Conservation (phyloP, 345 rosid genomes). For the Corymbia maculata region DNA sequence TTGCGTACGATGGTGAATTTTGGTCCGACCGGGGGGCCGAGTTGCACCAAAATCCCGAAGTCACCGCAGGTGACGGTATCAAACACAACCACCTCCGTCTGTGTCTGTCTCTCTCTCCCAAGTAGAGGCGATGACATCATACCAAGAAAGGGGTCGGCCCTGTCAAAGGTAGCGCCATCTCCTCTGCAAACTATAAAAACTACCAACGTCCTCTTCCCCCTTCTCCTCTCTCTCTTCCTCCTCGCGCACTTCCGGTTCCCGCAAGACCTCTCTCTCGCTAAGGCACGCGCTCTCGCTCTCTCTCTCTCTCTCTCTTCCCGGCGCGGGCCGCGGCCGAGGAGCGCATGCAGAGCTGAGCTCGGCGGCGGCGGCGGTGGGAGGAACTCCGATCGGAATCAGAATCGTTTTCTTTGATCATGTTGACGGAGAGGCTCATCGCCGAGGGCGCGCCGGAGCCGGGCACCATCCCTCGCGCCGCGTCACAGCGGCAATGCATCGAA, state of each 20-base stretch:
- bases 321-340: too few species aligned
- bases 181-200: constrained; percentile 1
- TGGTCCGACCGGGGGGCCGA: not conserved
- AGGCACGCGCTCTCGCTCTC: not conserved
- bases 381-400: not conserved
- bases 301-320: not conserved
- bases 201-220: not conserved
- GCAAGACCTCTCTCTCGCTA: not conserved
- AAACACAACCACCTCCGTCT: not conserved
- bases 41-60: not conserved
- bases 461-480: not conserved
- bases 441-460: not conserved
- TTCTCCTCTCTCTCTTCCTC: not conserved
- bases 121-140: not conserved
- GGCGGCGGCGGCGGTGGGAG: not conserved
- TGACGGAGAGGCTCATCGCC: constrained; percentile 44
- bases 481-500: constrained; percentile 5
- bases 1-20: too few species aligned
- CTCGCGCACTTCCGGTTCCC: not conserved
- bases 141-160: not conserved
- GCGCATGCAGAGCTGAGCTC: constrained; percentile 14
- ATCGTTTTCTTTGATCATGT: constrained; percentile 9
- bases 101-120: not conserved
- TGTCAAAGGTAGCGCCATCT: not conserved
- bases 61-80: not conserved